These are phyloP conservation scores for Cutaneotrichosporon dermatis DNA, from an alignment of 1,284 basidiomycete genomes.

Conservation along the genomic window DNA sequence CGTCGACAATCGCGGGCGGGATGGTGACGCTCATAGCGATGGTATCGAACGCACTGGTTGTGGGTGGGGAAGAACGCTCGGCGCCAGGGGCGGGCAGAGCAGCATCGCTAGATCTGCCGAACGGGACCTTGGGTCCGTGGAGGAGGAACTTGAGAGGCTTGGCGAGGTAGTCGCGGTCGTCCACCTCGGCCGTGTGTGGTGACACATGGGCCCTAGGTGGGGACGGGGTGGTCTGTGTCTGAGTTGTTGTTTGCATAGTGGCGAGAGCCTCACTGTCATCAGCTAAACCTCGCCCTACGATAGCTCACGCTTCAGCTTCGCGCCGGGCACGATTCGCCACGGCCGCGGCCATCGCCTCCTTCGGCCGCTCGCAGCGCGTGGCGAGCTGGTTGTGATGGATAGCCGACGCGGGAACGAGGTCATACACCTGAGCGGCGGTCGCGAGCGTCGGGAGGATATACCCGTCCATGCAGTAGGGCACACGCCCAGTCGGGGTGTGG, in stretches of 20 bases:
- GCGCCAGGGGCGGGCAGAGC: slow-evolving; percentile 4
- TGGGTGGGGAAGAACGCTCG: background rate
- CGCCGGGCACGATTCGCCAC: slow-evolving; percentile 3
- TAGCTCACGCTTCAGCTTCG: slow-evolving; percentile 7
- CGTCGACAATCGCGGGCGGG: background rate
- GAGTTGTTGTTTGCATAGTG: too few species aligned
- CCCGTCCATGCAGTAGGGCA: background rate
- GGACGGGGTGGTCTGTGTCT: too few species aligned
- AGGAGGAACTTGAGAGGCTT: slow-evolving; percentile 4
- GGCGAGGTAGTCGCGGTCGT: background rate
- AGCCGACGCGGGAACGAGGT: slow-evolving; percentile 7
- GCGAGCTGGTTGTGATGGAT: slow-evolving; percentile 3
- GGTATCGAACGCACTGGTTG: background rate
- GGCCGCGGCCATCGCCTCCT: slow-evolving; percentile 6
- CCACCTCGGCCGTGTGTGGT: too few species aligned
- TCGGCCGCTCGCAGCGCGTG: slow-evolving; percentile 9
- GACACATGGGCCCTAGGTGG: too few species aligned
- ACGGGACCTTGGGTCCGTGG: background rate
- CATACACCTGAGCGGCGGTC: slow-evolving; percentile 4
- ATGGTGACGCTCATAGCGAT: background rate
- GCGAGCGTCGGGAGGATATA: slow-evolving; percentile 3
- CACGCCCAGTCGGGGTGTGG: background rate
- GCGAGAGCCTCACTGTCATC: background rate
- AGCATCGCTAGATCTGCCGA: background rate
- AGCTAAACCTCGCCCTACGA: too few species aligned